Evolutionary conservation across 345 rosid genomes (phyloP).

Genomic region (Mangifera indica): DNA sequence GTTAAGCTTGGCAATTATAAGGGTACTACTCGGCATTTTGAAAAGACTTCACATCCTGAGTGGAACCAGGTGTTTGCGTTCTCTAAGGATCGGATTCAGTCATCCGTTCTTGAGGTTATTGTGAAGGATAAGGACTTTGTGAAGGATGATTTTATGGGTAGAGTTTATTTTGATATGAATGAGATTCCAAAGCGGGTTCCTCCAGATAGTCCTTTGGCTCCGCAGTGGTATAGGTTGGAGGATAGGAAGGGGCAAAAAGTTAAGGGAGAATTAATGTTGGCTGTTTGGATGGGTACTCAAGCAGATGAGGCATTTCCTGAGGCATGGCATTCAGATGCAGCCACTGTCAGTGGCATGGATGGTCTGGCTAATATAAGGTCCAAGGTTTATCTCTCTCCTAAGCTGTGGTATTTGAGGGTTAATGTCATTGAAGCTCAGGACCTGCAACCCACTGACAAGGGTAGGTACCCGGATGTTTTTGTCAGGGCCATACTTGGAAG

Average conservation of each 20-base stretch:
- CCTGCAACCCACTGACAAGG: conserved; percentile 55
- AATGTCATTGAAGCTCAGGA: conserved; percentile 96
- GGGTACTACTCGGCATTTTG: conserved; percentile 78
- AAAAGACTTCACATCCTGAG: conserved; percentile 80
- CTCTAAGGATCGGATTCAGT: conserved; percentile 79
- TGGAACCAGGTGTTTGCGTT: conserved; percentile 94
- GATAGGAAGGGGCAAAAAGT: conserved; percentile 63
- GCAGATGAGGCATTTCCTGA: conserved; percentile 99
- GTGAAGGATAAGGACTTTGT: conserved; percentile 84
- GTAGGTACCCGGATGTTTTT: conserved; percentile 75
- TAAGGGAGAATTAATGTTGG: conserved; percentile 85
- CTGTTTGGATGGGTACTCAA: conserved; percentile 97
- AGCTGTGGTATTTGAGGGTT: conserved; percentile 91
- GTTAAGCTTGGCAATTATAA: conserved; percentile 86
- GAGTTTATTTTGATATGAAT: conserved; percentile 64
- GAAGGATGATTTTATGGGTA: conserved; percentile 84
- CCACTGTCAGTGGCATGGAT: conserved; percentile 71
- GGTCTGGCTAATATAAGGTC: conserved; percentile 79
- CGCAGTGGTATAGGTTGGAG: conserved; percentile 90
- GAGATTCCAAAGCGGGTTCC: conserved; percentile 91
- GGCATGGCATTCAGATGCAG: conserved; percentile 98
- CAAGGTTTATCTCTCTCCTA: conserved; percentile 89
- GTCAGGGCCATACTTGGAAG: conserved; percentile 67
- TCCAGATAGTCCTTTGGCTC: conserved; percentile 90
- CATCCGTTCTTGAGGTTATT: conserved; percentile 66